Conservation (phyloP, 331 rosid species). For the Quercus tomentella region DNA sequence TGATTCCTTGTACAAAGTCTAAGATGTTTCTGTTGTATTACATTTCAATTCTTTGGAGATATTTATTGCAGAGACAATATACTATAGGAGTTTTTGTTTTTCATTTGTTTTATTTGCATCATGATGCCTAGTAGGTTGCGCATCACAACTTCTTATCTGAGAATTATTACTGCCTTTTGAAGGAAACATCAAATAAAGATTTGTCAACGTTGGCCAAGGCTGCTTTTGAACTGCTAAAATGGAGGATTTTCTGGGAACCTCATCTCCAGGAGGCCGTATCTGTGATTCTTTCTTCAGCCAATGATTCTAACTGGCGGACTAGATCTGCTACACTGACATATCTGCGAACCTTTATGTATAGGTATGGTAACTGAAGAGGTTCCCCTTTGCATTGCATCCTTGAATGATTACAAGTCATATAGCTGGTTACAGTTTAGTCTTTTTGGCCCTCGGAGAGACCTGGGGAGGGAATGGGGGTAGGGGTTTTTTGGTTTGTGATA, state of each 20-base stretch:
- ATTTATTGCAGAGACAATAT: not conserved
- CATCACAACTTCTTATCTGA: slow-evolving; percentile 25
- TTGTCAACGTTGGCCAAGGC: slow-evolving; percentile 89
- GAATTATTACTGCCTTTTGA: slow-evolving; percentile 26
- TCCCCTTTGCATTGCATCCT: slow-evolving; percentile 4
- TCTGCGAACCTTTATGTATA: slow-evolving; percentile 92
- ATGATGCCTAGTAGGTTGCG: slow-evolving; percentile 1
- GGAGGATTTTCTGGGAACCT: slow-evolving; percentile 89
- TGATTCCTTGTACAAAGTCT: not conserved
- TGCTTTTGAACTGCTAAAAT: slow-evolving; percentile 85
- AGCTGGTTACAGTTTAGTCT: not conserved
- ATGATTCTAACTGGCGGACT: slow-evolving; percentile 90
- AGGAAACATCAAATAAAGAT: slow-evolving; percentile 99
- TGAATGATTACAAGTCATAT: not conserved
- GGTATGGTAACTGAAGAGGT: slow-evolving; percentile 39
- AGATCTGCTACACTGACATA: slow-evolving; percentile 93
- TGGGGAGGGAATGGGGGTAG: too few species aligned
- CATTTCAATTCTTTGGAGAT: slow-evolving; percentile 9
- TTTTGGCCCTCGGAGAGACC: too few species aligned
- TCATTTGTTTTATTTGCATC: not conserved
- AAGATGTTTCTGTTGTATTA: not conserved
- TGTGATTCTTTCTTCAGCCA: slow-evolving; percentile 80
- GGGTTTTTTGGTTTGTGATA: not conserved
- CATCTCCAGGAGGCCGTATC: slow-evolving; percentile 74
- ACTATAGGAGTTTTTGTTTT: not conserved